phyloP scores from a whole-genome alignment of 2,329 filamentous ascomycete species.

The Cercospora berteroae region DNA sequence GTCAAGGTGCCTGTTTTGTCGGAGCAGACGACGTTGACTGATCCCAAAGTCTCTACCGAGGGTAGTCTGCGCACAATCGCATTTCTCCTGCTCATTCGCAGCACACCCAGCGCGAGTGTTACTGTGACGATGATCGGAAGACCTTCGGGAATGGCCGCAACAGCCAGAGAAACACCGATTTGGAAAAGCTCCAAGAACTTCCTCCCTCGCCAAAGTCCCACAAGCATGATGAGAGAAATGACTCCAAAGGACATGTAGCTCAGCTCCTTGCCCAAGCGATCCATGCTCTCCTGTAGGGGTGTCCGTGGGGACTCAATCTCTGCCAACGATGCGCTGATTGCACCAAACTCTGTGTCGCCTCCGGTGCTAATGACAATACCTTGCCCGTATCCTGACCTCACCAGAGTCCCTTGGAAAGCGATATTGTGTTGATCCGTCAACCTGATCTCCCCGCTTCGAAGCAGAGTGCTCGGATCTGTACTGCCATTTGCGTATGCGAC shows the following conservation, averaged over 20 bases:
- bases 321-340: slow-evolving; percentile 89
- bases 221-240: slow-evolving; percentile 86
- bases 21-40: slow-evolving; percentile 99
- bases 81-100: slow-evolving; percentile 92
- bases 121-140: slow-evolving; percentile 98
- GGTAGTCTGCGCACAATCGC: slow-evolving; percentile 94
- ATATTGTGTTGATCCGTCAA: slow-evolving; percentile 81
- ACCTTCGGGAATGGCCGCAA: slow-evolving; percentile 93
- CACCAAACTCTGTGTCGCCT: slow-evolving; percentile 89
- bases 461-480: slow-evolving; percentile 18
- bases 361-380: slow-evolving; percentile 97
- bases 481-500: slow-evolving; percentile 27
- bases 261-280: slow-evolving; percentile 90
- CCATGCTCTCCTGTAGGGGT: slow-evolving; percentile 93
- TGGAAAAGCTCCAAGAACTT: slow-evolving; percentile 91
- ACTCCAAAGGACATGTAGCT: slow-evolving; percentile 96
- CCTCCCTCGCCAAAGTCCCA: slow-evolving; percentile 88
- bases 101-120: slow-evolving; percentile 87
- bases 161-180: slow-evolving; percentile 92
- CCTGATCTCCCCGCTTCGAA: slow-evolving; percentile 59
- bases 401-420: slow-evolving; percentile 95
- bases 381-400: slow-evolving; percentile 91
- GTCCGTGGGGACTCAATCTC: slow-evolving; percentile 95
- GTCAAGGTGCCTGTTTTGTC: slow-evolving; percentile 97
- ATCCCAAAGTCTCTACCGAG: slow-evolving; percentile 94